Evolutionary conservation across 352 stramenopile species (phyloP).

Genomic region (Globisporangium abappressorium): DNA sequence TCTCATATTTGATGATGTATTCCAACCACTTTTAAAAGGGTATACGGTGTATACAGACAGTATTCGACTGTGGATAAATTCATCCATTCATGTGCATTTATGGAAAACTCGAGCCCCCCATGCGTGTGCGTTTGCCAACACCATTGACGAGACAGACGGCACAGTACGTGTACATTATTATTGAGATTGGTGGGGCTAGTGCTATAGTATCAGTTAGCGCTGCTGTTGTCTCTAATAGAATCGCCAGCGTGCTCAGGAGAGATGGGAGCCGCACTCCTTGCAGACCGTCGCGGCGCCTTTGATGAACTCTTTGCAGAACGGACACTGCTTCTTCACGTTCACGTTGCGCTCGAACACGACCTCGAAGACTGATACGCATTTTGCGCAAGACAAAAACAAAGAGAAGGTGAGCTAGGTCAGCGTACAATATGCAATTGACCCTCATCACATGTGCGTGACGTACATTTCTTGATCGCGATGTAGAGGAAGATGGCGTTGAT

Average conservation of each 20-base stretch:
- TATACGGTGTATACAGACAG: no score
- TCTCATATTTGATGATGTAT: no score
- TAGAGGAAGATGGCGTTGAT: constrained; percentile 74
- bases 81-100: no score
- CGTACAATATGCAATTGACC: not conserved
- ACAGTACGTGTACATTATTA: not conserved
- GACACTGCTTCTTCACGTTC: constrained; percentile 60
- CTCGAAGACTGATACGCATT: constrained; percentile 33
- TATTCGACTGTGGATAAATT: no score
- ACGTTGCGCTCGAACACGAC: constrained; percentile 64
- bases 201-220: no score
- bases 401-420: not conserved
- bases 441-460: not conserved
- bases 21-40: no score
- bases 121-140: not conserved
- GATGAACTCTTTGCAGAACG: constrained; percentile 67
- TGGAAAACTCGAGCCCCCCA: no score
- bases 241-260: not conserved
- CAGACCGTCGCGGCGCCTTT: constrained; percentile 45
- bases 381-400: not conserved
- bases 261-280: constrained; percentile 33
- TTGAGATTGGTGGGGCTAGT: not conserved
- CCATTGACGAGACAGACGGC: not conserved
- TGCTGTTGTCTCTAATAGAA: not conserved
- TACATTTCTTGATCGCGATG: constrained; percentile 69